A percentile compares a stretch with the other conserved stretches of the same genome.
These are phyloP conservation scores for Rhizopogon salebrosus DNA, from an alignment of 768 basidiomycete species.

Conservation along the genomic window DNA sequence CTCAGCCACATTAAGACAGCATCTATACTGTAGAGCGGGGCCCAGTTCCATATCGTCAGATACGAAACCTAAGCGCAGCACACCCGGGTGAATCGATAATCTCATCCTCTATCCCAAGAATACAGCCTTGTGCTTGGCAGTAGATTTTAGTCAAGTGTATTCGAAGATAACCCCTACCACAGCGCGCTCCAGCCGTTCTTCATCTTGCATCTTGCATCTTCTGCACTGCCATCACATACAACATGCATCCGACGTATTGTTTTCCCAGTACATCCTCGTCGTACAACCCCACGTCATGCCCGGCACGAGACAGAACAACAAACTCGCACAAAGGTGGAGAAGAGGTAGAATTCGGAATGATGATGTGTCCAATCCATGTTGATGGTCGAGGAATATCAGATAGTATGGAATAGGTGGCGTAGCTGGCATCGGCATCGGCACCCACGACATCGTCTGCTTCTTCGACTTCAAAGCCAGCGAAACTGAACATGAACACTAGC, in stretches of 20 bases:
- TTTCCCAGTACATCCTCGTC: not conserved
- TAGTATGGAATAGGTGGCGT: slow-evolving; percentile 9
- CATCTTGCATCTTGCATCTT: not conserved
- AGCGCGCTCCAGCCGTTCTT: slow-evolving; percentile 12
- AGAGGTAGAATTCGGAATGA: slow-evolving; percentile 10
- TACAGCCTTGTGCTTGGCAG: not conserved
- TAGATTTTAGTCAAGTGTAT: slow-evolving; percentile 10
- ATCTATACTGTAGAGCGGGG: no score
- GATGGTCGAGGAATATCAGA: not conserved
- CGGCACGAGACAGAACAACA: slow-evolving; percentile 15
- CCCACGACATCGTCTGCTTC: not conserved
- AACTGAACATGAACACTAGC: slow-evolving; percentile 18
- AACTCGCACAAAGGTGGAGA: slow-evolving; percentile 9
- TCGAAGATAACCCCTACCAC: slow-evolving; percentile 16
- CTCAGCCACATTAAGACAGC: no score
- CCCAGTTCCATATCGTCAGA: no score
- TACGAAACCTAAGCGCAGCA: no score
- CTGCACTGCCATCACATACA: slow-evolving; percentile 18
- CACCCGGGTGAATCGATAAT: no score
- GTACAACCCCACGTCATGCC: slow-evolving; percentile 1
- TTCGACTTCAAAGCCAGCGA: slow-evolving; percentile 7
- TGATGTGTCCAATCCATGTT: slow-evolving; percentile 7
- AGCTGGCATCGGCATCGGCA: not conserved
- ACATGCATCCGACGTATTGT: slow-evolving; percentile 7
- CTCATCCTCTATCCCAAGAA: not conserved